Percentiles rank a stretch among this genome's conserved stretches.
Evolutionary conservation across 2,329 filamentous ascomycete species (phyloP).

Genomic region (Rugonectria rugulosa): DNA sequence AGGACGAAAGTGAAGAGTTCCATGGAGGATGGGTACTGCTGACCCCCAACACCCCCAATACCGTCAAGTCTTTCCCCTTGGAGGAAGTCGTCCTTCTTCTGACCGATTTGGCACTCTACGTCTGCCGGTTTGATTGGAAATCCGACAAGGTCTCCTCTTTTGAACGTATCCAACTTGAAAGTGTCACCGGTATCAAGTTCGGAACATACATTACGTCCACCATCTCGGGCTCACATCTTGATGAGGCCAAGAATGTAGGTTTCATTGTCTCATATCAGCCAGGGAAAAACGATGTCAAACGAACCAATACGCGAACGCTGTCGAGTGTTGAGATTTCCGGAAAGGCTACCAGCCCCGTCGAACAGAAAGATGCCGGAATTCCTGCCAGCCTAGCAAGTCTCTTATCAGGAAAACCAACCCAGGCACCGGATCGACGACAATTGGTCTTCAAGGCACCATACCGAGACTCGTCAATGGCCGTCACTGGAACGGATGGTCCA

Average conservation of each 20-base stretch:
- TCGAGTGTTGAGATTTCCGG: conserved; percentile 54
- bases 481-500: conserved; percentile 54
- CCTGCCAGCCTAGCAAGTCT: conserved; percentile 51
- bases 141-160: conserved; percentile 94
- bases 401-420: conserved; percentile 47
- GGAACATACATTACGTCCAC: conserved; percentile 93
- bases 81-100: conserved; percentile 89
- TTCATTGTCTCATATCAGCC: conserved; percentile 81
- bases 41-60: conserved; percentile 76
- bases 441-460: conserved; percentile 66
- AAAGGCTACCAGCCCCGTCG: conserved; percentile 31
- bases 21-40: conserved; percentile 89
- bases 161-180: conserved; percentile 80
- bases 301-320: conserved; percentile 87
- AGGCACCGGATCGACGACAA: conserved; percentile 40
- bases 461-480: conserved; percentile 60
- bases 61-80: conserved; percentile 74
- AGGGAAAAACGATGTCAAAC: conserved; percentile 72
- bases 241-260: conserved; percentile 83
- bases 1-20: conserved; percentile 83
- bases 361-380: conserved; percentile 32
- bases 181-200: conserved; percentile 75
- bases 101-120: conserved; percentile 85
- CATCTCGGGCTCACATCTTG: conserved; percentile 77
- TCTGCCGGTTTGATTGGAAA: conserved; percentile 93